Evolutionary conservation across 2,329 filamentous ascomycete species (phyloP), one percentile per base, ranked within the genome.

Genomic region (Ophiostoma sp.): DNA sequence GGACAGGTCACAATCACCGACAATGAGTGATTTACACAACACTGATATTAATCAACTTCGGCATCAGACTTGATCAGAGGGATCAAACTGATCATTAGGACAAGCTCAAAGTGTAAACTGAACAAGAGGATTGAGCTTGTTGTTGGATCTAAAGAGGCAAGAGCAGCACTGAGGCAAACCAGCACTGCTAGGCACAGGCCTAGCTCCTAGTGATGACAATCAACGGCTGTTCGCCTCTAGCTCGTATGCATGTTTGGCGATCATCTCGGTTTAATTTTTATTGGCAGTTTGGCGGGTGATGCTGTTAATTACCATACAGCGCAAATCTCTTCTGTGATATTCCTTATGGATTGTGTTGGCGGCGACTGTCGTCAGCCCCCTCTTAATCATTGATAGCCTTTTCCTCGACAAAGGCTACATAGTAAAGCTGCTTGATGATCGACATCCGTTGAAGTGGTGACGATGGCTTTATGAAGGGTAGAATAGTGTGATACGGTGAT

Each of bases 231-330:
- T 13, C 13, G 23, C 17, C n/a, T 27, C 11, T 57, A 57, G 52
- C 52, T 57, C 10, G 52, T 57, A 57, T 57, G 52, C 52, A 57
- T 27, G 52, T 8, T 57, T 57, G 52, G 27, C 52, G 52, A 57
- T 57, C 52, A 57, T 57, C 23, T 57, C n/a, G 52, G n/a, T 57
- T 48, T 5, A 8, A n/a, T n/a, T 20, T 48, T 48, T 20, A 1
- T 48, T 48, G 20, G 15, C 41, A 44, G 13, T 44, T 44, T 44
- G 15, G 15, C 41, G 17, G 41, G 15, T 17, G 41, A 44, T 48
- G 17, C n/a, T 44, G 41, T 20, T 20, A 8, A 48, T 48, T 48
- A 48, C 44, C 44, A 7, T 48, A 48, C 44, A 17, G 2, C 17
- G 44, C 20, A 13, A 13, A 20, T 20, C 20, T n/a, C 7, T 20